Percentiles rank a stretch among this genome's conserved stretches.
These are phyloP conservation scores for Toxoplasma gondii DNA, from an alignment of 169 alveolate genomes.

Conservation along the genomic window DNA sequence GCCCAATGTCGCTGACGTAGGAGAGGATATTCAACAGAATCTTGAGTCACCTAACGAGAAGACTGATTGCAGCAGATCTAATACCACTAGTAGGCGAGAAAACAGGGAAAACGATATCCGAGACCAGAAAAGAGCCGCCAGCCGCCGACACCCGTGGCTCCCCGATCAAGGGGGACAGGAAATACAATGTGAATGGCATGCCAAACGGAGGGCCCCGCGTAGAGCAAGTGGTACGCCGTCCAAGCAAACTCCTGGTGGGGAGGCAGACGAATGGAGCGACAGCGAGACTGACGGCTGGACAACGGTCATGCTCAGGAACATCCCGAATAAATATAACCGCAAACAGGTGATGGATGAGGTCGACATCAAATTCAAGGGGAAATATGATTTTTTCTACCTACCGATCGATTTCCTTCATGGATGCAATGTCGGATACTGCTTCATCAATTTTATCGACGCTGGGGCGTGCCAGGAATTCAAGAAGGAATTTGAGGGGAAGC, in stretches of 20 bases:
- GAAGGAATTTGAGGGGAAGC: slow-evolving; percentile 68
- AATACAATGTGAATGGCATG: neutral
- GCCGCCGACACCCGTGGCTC: neutral
- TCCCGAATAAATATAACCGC: slow-evolving; percentile 87
- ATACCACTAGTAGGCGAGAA: neutral
- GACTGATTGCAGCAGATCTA: neutral
- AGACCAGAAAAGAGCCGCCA: neutral
- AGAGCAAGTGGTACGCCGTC: neutral
- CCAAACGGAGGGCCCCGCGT: neutral
- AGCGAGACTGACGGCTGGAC: slow-evolving; percentile 55
- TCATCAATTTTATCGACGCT: slow-evolving; percentile 81
- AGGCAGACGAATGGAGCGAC: neutral
- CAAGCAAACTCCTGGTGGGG: neutral
- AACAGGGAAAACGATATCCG: neutral
- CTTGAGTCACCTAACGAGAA: neutral
- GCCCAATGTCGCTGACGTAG: neutral
- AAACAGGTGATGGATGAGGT: slow-evolving; percentile 30
- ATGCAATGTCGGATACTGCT: slow-evolving; percentile 88
- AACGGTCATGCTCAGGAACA: slow-evolving; percentile 86
- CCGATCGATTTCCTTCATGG: slow-evolving; percentile 87
- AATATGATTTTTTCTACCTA: slow-evolving; percentile 84
- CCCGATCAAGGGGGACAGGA: neutral
- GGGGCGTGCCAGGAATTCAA: slow-evolving; percentile 70
- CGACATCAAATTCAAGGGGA: slow-evolving; percentile 68
- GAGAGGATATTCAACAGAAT: neutral